These are phyloP conservation scores for Acanthamoeba pearcei DNA, from an alignment of 208 protist genomes.

Conservation along the genomic window DNA sequence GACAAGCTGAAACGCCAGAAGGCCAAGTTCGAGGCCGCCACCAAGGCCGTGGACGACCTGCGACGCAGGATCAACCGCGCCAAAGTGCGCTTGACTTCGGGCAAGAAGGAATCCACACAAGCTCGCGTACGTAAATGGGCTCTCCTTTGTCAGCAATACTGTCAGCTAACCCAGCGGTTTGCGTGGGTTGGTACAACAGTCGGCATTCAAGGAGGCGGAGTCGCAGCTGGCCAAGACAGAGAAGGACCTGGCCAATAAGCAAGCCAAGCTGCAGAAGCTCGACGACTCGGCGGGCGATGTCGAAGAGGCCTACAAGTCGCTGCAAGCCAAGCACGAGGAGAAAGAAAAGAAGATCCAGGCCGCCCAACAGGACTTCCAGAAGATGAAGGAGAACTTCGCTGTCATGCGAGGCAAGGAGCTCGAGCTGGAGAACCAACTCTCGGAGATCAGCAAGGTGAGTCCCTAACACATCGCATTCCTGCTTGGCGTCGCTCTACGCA, in stretches of 20 bases:
- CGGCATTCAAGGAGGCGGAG: constrained; percentile 23
- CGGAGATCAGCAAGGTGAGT: constrained; percentile 84
- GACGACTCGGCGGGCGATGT: constrained; percentile 81
- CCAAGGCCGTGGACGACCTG: constrained; percentile 75
- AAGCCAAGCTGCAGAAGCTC: constrained; percentile 89
- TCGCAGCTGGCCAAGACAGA: constrained; percentile 39
- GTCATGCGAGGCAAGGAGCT: constrained; percentile 66
- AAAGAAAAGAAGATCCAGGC: constrained; percentile 81
- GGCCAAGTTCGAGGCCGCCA: constrained; percentile 77
- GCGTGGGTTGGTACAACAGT: not conserved
- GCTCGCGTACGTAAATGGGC: not conserved
- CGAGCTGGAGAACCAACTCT: constrained; percentile 83
- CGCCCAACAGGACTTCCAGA: constrained; percentile 73
- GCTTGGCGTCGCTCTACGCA: not conserved
- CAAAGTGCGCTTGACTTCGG: constrained; percentile 31
- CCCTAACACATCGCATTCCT: too few species aligned
- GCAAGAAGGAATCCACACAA: constrained; percentile 29
- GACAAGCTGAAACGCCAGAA: constrained; percentile 79
- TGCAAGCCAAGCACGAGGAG: constrained; percentile 76
- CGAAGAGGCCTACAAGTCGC: constrained; percentile 82
- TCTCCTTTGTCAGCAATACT: not conserved
- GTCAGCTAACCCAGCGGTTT: not conserved
- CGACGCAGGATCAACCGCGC: constrained; percentile 41
- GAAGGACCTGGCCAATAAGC: constrained; percentile 87
- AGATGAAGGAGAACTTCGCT: constrained; percentile 72